Evolutionary conservation across 139 green algal genomes (phyloP).

Genomic region (Desmodesmus armatus): DNA sequence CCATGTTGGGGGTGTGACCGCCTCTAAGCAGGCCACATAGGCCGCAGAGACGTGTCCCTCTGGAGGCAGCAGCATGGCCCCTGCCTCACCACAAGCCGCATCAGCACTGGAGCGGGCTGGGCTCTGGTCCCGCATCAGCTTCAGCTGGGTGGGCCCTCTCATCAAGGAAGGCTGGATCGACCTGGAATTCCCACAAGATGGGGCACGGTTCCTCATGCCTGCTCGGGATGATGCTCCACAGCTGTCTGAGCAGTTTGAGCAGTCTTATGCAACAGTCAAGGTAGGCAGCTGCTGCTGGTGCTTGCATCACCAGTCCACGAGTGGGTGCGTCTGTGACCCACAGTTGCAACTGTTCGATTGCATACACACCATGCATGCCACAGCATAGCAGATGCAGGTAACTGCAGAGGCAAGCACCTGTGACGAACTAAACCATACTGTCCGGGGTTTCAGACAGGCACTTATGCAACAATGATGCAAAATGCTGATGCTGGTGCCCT

Average conservation of each 20-base stretch:
- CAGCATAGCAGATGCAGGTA: background rate
- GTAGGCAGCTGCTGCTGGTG: no score
- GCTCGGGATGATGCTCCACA: slow-evolving; percentile 45
- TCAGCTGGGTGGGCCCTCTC: slow-evolving; percentile 65
- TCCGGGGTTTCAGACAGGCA: no score
- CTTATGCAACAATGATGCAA: no score
- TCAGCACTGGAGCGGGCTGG: slow-evolving; percentile 19
- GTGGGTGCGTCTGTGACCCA: no score
- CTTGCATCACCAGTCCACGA: no score
- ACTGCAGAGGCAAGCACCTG: no score
- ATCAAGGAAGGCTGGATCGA: slow-evolving; percentile 48
- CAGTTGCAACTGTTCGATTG: no score
- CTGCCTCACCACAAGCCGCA: background rate
- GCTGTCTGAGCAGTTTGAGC: slow-evolving; percentile 64
- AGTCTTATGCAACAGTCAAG: slow-evolving; percentile 48
- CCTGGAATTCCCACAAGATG: slow-evolving; percentile 31
- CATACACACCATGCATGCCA: no score
- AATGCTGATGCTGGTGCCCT: background rate
- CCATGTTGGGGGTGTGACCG: no score
- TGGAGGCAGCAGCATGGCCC: background rate
- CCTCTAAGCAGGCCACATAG: no score
- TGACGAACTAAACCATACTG: no score
- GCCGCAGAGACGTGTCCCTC: background rate
- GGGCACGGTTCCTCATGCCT: slow-evolving; percentile 45
- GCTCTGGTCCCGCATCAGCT: slow-evolving; percentile 48